Evolutionary conservation across 2,329 filamentous ascomycete species (phyloP), one percentile per base, ranked within the genome.

Genomic region (Hortaea sp.): DNA sequence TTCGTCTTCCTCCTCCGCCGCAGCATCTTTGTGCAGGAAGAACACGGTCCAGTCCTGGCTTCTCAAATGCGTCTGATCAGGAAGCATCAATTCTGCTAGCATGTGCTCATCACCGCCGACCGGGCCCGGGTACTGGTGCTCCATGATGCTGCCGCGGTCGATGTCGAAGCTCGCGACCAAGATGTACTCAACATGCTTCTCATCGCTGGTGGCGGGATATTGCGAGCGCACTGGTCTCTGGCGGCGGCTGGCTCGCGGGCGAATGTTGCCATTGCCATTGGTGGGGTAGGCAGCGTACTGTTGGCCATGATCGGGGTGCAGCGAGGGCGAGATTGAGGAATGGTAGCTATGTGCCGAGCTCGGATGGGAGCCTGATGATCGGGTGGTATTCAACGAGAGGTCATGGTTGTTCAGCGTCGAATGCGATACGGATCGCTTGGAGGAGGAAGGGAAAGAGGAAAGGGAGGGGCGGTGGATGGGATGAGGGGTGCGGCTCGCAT

Each of bases 41-140:
- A 98, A 98, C 46, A 97, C 95, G 38, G 92, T 98, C 92, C 92
- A 98, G 65, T 98, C 92, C 68, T 97, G 89, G 61, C 85, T 90
- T 35, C 92, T 80, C 50, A 92, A 81, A 68, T 98, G 92, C 20
- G 90, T 88, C 67, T 97, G 90, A 66, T 98, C 92, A 0, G 92
- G 92, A 64, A 98, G 72, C 92, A 98, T 98, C 60, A 98, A 78
- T 71, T 98, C 92, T 5, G 92, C 92, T 61, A 98, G 70, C 89
- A 97, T 97, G 60, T 94, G 85, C 70, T 98, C 92, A 63, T 98
- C 90, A 30, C 92, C 90, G 43, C 88, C 95, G 52, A 98, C 97
- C 43, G 90, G 82, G 38, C 87, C 83, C 0, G 92, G 92, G 63
- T 90, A 98, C 63, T 98, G 92, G 64, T 98, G 89, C 64, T 98